A percentile compares a stretch with the other conserved stretches of the same genome.
phyloP scores from a whole-genome alignment of 1,284 basidiomycete species.

The Phenoliferia sp. region DNA sequence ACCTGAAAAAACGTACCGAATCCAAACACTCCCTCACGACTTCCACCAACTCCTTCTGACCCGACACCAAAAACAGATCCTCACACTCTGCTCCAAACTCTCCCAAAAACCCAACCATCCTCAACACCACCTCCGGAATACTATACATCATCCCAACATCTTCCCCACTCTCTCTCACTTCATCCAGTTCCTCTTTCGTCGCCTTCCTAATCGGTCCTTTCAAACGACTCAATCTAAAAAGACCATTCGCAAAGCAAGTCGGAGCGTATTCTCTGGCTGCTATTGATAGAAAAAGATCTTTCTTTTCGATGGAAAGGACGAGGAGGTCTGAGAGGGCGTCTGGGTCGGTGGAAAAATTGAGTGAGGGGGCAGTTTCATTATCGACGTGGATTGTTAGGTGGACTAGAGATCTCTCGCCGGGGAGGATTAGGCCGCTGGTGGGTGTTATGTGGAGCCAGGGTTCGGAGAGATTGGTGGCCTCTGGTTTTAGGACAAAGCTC shows the following conservation, averaged over 20 bases:
- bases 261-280: constrained; percentile 8
- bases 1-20: constrained; percentile 15
- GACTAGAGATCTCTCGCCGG: constrained; percentile 7
- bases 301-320: constrained; percentile 22
- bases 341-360: constrained; percentile 9
- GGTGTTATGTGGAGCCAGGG: constrained; percentile 23
- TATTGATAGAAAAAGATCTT: constrained; percentile 27
- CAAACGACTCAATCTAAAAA: constrained; percentile 10
- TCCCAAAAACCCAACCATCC: constrained; percentile 19
- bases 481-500: constrained; percentile 15
- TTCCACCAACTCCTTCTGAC: constrained; percentile 6
- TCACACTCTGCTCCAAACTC: constrained; percentile 13
- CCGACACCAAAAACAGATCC: constrained; percentile 12
- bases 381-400: constrained; percentile 16
- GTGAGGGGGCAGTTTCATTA: not conserved
- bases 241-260: constrained; percentile 21
- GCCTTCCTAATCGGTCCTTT: constrained; percentile 7
- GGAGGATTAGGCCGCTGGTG: constrained; percentile 16
- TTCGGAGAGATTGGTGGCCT: constrained; percentile 1
- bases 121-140: constrained; percentile 9
- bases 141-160: not conserved
- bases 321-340: constrained; percentile 19
- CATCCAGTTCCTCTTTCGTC: not conserved
- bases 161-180: not conserved
- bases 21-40: constrained; percentile 16